Conservation (phyloP, 345 rosid genomes). For the Pistacia atlantica region DNA sequence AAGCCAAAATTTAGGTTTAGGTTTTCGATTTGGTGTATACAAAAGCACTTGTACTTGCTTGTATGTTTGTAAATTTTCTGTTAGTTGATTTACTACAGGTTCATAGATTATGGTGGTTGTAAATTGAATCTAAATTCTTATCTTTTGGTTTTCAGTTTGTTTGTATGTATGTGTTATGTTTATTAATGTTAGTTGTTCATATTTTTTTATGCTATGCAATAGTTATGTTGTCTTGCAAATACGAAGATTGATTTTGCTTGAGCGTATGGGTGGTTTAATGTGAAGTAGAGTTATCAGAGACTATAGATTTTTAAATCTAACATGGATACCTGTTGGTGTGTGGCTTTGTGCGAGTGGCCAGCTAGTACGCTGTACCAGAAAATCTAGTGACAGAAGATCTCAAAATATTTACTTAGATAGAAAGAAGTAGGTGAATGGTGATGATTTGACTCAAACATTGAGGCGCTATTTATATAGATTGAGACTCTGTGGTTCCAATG, state of each 20-base stretch:
- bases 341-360: no score
- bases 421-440: no score
- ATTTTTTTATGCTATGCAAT: neutral
- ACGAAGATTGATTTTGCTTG: neutral
- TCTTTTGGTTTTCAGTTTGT: neutral
- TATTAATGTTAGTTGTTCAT: no score
- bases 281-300: neutral
- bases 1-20: conserved; percentile 4
- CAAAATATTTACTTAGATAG: no score
- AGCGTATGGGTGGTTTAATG: neutral
- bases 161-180: neutral
- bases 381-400: no score
- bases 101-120: neutral
- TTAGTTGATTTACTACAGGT: neutral
- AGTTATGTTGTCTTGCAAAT: neutral
- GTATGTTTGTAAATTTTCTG: neutral
- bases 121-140: neutral
- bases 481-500: no score
- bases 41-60: neutral
- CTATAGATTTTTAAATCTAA: neutral
- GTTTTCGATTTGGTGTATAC: neutral
- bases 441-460: no score
- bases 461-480: no score
- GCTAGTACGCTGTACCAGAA: no score
- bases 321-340: neutral